These are phyloP conservation scores for Paraurostyla sp. DNA, from an alignment of 73 alveolate genomes.

Conservation along the genomic window DNA sequence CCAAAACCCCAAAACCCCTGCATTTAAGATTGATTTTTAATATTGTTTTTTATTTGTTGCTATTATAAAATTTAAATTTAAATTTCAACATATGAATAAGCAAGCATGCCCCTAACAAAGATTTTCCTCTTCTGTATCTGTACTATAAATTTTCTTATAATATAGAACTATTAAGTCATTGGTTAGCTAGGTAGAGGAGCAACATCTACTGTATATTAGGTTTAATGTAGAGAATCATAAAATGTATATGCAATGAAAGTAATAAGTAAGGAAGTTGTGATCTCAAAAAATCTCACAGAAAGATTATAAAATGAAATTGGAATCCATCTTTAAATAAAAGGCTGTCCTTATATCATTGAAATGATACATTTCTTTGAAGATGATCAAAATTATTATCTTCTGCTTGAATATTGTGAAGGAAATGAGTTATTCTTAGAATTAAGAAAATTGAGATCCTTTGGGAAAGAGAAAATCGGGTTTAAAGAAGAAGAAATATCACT, in stretches of 20 bases:
- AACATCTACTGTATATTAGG: slow-evolving; percentile 31
- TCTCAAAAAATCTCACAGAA: neutral
- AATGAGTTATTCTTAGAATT: slow-evolving; percentile 35
- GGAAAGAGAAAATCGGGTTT: slow-evolving; percentile 76
- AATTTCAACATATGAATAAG: too few species aligned
- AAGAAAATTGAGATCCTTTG: slow-evolving; percentile 79
- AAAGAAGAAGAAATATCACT: slow-evolving; percentile 90
- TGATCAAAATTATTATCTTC: slow-evolving; percentile 72
- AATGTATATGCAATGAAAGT: slow-evolving; percentile 37
- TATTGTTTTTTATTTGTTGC: too few species aligned
- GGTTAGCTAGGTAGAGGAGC: slow-evolving; percentile 45
- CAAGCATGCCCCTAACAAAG: too few species aligned
- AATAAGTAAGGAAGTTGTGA: neutral
- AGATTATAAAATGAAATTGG: slow-evolving; percentile 24
- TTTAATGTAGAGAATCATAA: neutral
- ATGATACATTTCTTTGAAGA: slow-evolving; percentile 73
- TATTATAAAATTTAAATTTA: too few species aligned
- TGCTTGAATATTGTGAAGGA: slow-evolving; percentile 83
- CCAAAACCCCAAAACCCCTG: too few species aligned
- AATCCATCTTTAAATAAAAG: neutral
- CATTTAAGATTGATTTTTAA: too few species aligned
- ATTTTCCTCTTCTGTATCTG: too few species aligned
- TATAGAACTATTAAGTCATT: neutral
- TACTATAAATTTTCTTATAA: too few species aligned
- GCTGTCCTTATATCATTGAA: neutral